These are phyloP conservation scores for Vitis hybrid DNA, from an alignment of 177 flowering plant genomes.

Conservation along the genomic window DNA sequence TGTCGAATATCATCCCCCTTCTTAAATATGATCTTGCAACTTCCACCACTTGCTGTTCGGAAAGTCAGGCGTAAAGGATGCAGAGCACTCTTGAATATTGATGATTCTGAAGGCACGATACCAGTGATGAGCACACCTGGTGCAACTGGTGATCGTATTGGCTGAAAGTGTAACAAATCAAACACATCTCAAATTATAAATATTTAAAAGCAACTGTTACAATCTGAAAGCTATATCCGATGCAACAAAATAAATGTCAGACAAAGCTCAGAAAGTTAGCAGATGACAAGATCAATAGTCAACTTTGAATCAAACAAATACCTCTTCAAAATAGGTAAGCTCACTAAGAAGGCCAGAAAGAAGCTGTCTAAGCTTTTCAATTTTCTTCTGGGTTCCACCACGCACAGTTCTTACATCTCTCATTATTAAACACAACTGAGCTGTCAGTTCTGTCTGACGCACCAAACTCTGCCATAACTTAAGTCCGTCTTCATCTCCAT, in stretches of 20 bases:
- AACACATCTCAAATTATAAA: neutral
- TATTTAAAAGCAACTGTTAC: constrained; percentile 1
- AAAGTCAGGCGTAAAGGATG: constrained; percentile 93
- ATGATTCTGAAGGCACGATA: constrained; percentile 90
- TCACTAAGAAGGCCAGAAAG: constrained; percentile 98
- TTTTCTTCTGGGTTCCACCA: constrained; percentile 94
- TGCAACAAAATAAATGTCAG: neutral
- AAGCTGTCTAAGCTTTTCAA: constrained; percentile 94
- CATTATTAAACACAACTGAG: constrained; percentile 88
- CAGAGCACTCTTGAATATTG: constrained; percentile 91
- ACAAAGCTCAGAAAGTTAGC: neutral
- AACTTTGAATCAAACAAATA: constrained; percentile 23
- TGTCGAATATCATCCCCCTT: constrained; percentile 99
- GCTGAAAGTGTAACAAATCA: constrained; percentile 47
- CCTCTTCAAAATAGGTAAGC: constrained; percentile 97
- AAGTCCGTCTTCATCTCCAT: constrained; percentile 80
- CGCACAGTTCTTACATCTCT: constrained; percentile 96
- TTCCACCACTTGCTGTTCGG: constrained; percentile 75
- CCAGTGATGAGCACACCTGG: constrained; percentile 83
- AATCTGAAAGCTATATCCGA: neutral
- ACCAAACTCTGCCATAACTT: constrained; percentile 96
- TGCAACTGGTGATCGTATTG: constrained; percentile 86
- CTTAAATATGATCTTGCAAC: constrained; percentile 86
- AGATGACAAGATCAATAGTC: neutral
- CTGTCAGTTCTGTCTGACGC: constrained; percentile 94